Evolutionary conservation across 495 filamentous ascomycete genomes (phyloP), one percentile per base, ranked within the genome.

Genomic region (Hyaloscypha finlandica): DNA sequence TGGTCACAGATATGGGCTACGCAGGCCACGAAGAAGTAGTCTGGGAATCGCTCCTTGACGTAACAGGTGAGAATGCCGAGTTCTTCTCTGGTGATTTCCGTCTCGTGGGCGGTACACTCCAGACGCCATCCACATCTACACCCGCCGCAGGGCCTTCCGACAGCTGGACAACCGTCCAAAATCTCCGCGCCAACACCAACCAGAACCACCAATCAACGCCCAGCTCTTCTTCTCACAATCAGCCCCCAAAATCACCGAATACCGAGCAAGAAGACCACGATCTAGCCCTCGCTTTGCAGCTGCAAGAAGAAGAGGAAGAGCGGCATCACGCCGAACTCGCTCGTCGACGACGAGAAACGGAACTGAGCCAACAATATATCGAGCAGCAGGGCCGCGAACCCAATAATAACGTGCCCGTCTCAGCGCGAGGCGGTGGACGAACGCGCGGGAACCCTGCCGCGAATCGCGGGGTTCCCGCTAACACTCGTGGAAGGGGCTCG

Each of bases 1-100:
- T 98, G 20, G 92, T 99, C 30, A 99, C 95, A 9, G 95, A 99
- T 77, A 89, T 90, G 16, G 95, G 95, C 19, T 99, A 94, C 71
- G 88, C 91, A 8, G 83, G 82, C 19, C 92, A 97, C 73, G 90
- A 92, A 32, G 95, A 99, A 78, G 87, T 98, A 9, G 92, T 99
- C 11, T 99, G 95, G 94, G 94, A 99, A 78, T 92, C 88, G 19
- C 84, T 99, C 4, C 90, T 90, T 19, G 94, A 97, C 70, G 87
- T 97, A 42, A 92, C 86, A 61, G 95, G 94, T n/a, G 87, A 90
- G 66, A 85, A 85, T 30, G 85, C 90, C 22, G 91, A 93, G 71
- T 93, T 96, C 71, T 91, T 92, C 65, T 89, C 92, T 12, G 95
- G 95, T 12, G 95, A 97, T 75, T 97, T 97, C 79, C 86, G 92